phyloP scores from a whole-genome alignment of 331 rosid species.

The Dryas integrifolia region DNA sequence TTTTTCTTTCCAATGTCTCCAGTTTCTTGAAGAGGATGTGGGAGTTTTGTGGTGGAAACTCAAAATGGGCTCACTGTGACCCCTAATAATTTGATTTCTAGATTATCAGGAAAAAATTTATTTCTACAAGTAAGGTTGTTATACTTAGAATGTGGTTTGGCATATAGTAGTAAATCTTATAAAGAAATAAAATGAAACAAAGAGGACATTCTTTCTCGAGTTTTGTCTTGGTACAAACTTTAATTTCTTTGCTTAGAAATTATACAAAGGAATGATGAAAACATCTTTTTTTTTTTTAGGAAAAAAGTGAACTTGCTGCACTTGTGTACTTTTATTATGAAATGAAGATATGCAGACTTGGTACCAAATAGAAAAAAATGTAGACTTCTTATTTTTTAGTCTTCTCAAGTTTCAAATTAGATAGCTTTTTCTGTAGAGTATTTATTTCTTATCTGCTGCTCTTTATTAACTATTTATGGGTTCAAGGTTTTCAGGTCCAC shows the following conservation, averaged over 20 bases:
- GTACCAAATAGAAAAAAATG: neutral
- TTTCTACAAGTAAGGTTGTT: no score
- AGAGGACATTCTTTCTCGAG: no score
- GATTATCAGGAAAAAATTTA: neutral
- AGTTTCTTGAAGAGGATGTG: no score
- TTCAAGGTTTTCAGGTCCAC: neutral
- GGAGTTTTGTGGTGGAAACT: neutral
- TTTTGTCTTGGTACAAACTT: no score
- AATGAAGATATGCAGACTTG: conserved; percentile 2
- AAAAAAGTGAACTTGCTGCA: neutral
- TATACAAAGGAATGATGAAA: neutral
- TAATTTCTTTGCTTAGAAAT: neutral
- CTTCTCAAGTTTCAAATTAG: neutral
- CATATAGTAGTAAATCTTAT: no score
- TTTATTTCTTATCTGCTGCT: neutral
- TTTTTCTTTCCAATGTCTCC: no score
- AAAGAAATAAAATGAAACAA: no score
- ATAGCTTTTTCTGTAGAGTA: neutral
- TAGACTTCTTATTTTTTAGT: conserved; percentile 5
- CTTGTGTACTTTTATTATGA: neutral
- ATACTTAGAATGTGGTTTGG: no score
- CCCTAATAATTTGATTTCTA: neutral
- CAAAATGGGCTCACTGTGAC: neutral
- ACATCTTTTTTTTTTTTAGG: neutral
- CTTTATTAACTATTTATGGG: neutral